phyloP scores from a whole-genome alignment of 2,329 filamentous ascomycete species.

The Tothia fuscella region DNA sequence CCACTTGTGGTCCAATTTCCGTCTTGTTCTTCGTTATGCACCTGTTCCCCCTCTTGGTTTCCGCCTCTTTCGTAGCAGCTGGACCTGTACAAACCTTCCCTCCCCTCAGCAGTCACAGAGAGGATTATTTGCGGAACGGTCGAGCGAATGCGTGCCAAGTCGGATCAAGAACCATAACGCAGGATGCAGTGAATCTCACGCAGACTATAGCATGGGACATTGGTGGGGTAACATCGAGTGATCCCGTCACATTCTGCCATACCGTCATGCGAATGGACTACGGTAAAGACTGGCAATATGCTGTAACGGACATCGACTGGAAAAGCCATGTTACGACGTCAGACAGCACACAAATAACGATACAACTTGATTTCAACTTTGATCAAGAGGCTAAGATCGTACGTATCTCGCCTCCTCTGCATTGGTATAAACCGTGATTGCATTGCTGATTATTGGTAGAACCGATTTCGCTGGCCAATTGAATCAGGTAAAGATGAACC shows the following conservation, averaged over 20 bases:
- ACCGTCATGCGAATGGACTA: conserved; percentile 2
- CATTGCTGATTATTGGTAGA: too few species aligned
- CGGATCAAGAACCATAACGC: neutral
- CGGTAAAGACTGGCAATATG: conserved; percentile 2
- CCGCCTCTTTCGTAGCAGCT: too few species aligned
- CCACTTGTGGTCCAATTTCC: too few species aligned
- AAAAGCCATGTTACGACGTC: neutral
- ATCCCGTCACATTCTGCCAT: neutral
- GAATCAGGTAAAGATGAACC: too few species aligned
- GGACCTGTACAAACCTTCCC: too few species aligned
- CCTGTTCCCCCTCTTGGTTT: neutral
- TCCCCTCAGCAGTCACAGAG: too few species aligned
- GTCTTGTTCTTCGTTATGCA: too few species aligned
- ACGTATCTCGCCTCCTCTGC: neutral
- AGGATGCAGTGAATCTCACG: neutral
- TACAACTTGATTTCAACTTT: neutral
- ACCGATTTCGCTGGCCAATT: too few species aligned
- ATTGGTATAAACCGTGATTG: too few species aligned
- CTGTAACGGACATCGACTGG: conserved; percentile 4
- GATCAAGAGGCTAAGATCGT: neutral
- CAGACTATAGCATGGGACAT: conserved; percentile 1
- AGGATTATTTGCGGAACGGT: neutral
- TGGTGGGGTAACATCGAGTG: neutral
- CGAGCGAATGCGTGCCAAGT: neutral
- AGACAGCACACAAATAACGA: neutral